Conservation (phyloP, 1,139 yeast species). For the Chernovozyma aurita region DNA sequence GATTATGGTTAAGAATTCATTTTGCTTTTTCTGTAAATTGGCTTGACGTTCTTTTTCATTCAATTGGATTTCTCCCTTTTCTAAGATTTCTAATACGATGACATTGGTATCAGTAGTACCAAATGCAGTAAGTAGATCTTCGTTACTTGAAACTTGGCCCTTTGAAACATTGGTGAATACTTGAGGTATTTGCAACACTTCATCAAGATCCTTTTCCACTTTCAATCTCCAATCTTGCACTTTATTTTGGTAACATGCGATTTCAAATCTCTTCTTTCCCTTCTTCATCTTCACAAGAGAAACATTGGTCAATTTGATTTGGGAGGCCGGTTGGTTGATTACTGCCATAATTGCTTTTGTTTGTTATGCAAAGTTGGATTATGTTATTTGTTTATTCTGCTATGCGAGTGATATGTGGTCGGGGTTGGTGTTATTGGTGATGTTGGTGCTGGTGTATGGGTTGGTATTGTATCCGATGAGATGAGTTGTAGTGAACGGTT, state of each 20-base stretch:
- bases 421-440: no score
- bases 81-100: conserved; percentile 74
- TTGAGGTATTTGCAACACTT: conserved; percentile 93
- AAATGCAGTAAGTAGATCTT: conserved; percentile 70
- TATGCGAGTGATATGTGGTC: no score
- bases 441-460: no score
- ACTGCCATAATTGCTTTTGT: no score
- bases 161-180: conserved; percentile 90
- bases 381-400: no score
- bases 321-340: conserved; percentile 82
- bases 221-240: conserved; percentile 93
- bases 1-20: conserved; percentile 78
- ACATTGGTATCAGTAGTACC: conserved; percentile 71
- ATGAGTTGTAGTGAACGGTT: no score
- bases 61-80: conserved; percentile 89
- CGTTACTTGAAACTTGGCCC: conserved; percentile 89
- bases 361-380: no score
- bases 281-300: conserved; percentile 87
- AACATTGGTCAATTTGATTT: conserved; percentile 87
- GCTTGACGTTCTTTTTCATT: conserved; percentile 90
- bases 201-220: conserved; percentile 90
- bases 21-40: conserved; percentile 68
- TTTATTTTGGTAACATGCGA: conserved; percentile 95
- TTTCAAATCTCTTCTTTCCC: conserved; percentile 86
- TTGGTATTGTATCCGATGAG: no score